Conservation (phyloP, 2,329 filamentous ascomycete genomes). For the Aureobasidium melanogenum region DNA sequence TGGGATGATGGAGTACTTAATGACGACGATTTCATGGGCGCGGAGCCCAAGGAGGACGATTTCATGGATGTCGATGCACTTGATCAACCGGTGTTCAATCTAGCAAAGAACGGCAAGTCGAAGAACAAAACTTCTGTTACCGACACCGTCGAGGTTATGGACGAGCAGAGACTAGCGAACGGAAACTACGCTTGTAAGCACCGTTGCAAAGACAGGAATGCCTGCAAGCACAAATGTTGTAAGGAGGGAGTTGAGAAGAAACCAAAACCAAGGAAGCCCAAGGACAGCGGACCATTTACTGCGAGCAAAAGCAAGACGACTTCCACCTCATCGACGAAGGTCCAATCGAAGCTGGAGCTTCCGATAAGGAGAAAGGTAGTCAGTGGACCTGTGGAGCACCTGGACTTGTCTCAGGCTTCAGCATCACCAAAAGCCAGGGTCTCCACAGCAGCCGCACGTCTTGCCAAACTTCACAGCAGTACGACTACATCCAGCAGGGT, state of each 20-base stretch:
- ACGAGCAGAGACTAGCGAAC: constrained; percentile 42
- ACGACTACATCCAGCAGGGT: not conserved
- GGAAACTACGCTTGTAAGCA: constrained; percentile 71
- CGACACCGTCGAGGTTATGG: not conserved
- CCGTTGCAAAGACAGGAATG: constrained; percentile 51
- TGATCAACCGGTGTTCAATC: constrained; percentile 16
- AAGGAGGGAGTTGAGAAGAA: constrained; percentile 61
- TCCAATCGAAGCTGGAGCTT: constrained; percentile 22
- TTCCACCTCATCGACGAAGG: constrained; percentile 13
- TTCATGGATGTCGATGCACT: constrained; percentile 48
- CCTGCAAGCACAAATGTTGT: constrained; percentile 66
- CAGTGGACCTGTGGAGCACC: not conserved
- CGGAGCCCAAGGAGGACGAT: constrained; percentile 29
- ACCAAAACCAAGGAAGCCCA: constrained; percentile 38
- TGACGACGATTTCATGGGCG: constrained; percentile 43
- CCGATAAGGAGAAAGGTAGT: constrained; percentile 15
- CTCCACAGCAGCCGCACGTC: not conserved
- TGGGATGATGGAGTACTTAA: constrained; percentile 46
- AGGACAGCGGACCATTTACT: constrained; percentile 20
- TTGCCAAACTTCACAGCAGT: not conserved
- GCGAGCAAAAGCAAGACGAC: constrained; percentile 18
- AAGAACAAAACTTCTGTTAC: not conserved
- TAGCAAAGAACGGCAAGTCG: not conserved
- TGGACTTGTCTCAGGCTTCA: not conserved
- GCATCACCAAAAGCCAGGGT: not conserved